These are phyloP conservation scores for Colletotrichum camelliae DNA, from an alignment of 2,329 filamentous ascomycete genomes.

Conservation along the genomic window DNA sequence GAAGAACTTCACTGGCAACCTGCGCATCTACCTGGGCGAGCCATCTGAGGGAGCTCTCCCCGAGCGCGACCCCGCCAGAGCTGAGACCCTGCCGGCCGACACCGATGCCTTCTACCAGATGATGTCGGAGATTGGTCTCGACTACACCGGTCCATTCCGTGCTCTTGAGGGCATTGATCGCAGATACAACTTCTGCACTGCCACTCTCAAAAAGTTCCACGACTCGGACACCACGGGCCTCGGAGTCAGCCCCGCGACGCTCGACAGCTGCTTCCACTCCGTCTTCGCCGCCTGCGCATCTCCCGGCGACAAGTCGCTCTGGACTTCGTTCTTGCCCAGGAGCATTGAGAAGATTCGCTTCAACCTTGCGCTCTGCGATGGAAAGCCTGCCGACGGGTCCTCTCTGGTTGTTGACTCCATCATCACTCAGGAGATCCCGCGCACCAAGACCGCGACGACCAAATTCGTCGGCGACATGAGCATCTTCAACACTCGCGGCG, in stretches of 20 bases:
- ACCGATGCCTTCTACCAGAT: conserved; percentile 24
- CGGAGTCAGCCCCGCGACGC: conserved; percentile 36
- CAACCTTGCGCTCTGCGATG: conserved; percentile 14
- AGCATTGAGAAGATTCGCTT: conserved; percentile 26
- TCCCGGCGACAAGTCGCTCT: conserved; percentile 37
- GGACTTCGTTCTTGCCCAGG: conserved; percentile 34
- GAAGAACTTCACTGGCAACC: conserved; percentile 23
- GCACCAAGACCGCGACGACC: conserved; percentile 26
- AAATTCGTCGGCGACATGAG: conserved; percentile 41
- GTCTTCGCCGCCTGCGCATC: conserved; percentile 35
- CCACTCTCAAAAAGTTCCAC: conserved; percentile 30
- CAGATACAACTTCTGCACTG: conserved; percentile 18
- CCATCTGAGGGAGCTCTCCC: conserved; percentile 21
- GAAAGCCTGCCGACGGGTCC: conserved; percentile 5
- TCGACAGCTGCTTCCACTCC: conserved; percentile 41
- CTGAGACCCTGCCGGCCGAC: conserved; percentile 21
- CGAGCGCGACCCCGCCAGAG: conserved; percentile 21
- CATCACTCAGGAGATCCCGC: conserved; percentile 31
- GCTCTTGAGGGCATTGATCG: conserved; percentile 22
- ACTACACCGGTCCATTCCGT: conserved; percentile 25
- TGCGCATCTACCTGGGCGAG: conserved; percentile 25
- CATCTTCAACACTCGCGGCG: conserved; percentile 33
- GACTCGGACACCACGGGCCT: conserved; percentile 8
- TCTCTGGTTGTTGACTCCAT: conserved; percentile 34
- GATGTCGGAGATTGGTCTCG: conserved; percentile 23